A percentile compares a stretch with the other conserved stretches of the same genome.
These are phyloP conservation scores for Plantago coronopus DNA, from an alignment of 305 asterid species.

Conservation along the genomic window DNA sequence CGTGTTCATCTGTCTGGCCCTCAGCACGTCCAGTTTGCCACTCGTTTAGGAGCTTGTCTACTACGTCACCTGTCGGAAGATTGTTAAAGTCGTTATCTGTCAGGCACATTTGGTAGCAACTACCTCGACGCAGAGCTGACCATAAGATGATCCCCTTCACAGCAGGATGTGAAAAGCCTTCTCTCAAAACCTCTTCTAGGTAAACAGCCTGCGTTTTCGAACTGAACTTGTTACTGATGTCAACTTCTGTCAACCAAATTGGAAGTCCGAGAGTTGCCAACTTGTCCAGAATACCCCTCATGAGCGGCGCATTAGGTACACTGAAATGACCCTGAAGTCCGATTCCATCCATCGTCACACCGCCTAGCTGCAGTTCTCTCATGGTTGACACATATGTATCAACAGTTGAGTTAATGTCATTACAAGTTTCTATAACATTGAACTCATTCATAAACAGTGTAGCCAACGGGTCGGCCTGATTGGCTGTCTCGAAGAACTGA, in stretches of 20 bases:
- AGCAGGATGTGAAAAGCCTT: conserved; percentile 65
- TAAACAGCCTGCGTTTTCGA: conserved; percentile 49
- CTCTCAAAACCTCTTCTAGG: conserved; percentile 63
- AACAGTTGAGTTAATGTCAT: conserved; percentile 36
- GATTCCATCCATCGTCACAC: conserved; percentile 40
- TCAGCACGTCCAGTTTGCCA: conserved; percentile 48
- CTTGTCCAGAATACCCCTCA: conserved; percentile 50
- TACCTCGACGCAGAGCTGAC: conserved; percentile 57
- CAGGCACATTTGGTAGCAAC: conserved; percentile 80
- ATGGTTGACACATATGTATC: conserved; percentile 33
- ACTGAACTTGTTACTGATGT: conserved; percentile 34
- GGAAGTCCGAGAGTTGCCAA: conserved; percentile 45
- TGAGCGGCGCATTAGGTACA: conserved; percentile 43
- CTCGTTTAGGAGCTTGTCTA: conserved; percentile 55
- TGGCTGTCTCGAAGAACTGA: conserved; percentile 34
- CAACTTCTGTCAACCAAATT: conserved; percentile 61
- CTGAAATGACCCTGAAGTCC: conserved; percentile 53
- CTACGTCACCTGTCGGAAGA: conserved; percentile 65
- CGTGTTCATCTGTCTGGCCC: conserved; percentile 51
- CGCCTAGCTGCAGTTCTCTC: conserved; percentile 35
- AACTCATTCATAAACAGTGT: conserved; percentile 45
- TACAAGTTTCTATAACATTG: conserved; percentile 46
- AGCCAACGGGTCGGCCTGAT: conserved; percentile 37
- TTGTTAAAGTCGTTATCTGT: conserved; percentile 53
- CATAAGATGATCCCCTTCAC: conserved; percentile 64